Base-by-base conservation (phyloP, 345 rosid species). In the Syzygium jambos region DNA sequence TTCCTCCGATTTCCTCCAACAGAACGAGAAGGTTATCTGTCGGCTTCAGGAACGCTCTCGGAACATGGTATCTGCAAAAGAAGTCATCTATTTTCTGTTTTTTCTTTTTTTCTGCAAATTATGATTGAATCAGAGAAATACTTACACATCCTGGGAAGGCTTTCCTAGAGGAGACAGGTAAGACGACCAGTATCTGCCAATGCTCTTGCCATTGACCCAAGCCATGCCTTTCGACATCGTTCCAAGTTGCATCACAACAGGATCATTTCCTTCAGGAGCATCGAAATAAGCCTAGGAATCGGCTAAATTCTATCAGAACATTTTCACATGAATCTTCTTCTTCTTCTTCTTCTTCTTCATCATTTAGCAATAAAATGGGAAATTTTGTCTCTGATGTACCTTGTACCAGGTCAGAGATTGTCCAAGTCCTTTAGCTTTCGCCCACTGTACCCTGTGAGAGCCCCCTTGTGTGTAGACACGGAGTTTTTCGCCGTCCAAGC, bases 201-300 rank as follows among this genome's bases (percentile, higher is more conserved):
- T 90, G 90, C 91, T 89, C 49, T 88, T 87, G 21, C 95, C 93
- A 25, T 92, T 93, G 88, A 93, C 52, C 93, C 93, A 93, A 86
- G 91, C 88, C 93, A 92, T 91, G 73, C 95, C 94, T 86, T 93
- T 92, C 5, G 78, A 78, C 94, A 92, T 92, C 25, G 90, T 88
- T 2, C 78, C 82, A 68, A 92, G 87, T 49, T 85, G 43, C 10
- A 93, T 88, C n/a, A 89, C 91, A 29, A 93, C 90, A 1, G 93
- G 94, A 25, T 90, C 73, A 27, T 89, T 57, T 86, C 94, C 93
- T 85, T 89, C 90, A 19, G 93, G 93, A 34, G 88, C 91, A 84
- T 91, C 90, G 53, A 93, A 92, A 68, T 65, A 63, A 25, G 92
- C 54, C 93, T 91, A 73, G 46, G 80, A 38, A 73, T 73, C 25